Conservation (phyloP, 1,284 basidiomycete species). For the Ceratobasidium sp. region DNA sequence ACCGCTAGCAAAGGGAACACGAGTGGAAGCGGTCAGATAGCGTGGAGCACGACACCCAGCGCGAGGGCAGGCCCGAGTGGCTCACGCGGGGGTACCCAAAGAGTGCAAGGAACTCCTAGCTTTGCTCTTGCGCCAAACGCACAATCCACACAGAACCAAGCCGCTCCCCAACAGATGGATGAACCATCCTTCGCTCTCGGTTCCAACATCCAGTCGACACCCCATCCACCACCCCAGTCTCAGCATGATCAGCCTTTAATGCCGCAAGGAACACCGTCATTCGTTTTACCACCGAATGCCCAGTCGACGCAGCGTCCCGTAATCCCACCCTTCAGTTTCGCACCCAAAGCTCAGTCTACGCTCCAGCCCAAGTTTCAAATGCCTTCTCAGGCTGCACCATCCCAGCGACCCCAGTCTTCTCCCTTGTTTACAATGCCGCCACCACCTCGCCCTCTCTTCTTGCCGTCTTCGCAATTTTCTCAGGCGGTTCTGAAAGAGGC, state of each 20-base stretch:
- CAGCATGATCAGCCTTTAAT: conserved; percentile 4
- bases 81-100: conserved; percentile 28
- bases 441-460: conserved; percentile 40
- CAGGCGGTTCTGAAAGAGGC: conserved; percentile 40
- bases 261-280: conserved; percentile 19
- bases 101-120: conserved; percentile 27
- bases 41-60: conserved; percentile 33
- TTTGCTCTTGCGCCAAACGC: conserved; percentile 24
- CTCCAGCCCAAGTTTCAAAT: conserved; percentile 26
- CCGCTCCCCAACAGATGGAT: neutral
- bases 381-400: conserved; percentile 14
- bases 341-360: conserved; percentile 12
- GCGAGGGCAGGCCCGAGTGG: conserved; percentile 11
- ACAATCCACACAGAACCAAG: conserved; percentile 9
- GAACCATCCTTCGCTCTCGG: conserved; percentile 17
- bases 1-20: conserved; percentile 3
- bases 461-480: conserved; percentile 40
- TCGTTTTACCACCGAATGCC: conserved; percentile 21
- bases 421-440: conserved; percentile 18
- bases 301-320: conserved; percentile 24
- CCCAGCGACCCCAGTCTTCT: conserved; percentile 7
- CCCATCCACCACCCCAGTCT: conserved; percentile 8
- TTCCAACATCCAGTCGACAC: conserved; percentile 22
- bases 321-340: conserved; percentile 5
- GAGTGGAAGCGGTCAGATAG: conserved; percentile 5